These are phyloP conservation scores for Solanum infundibuliforme DNA, from an alignment of 257 asterid genomes.

Conservation along the genomic window DNA sequence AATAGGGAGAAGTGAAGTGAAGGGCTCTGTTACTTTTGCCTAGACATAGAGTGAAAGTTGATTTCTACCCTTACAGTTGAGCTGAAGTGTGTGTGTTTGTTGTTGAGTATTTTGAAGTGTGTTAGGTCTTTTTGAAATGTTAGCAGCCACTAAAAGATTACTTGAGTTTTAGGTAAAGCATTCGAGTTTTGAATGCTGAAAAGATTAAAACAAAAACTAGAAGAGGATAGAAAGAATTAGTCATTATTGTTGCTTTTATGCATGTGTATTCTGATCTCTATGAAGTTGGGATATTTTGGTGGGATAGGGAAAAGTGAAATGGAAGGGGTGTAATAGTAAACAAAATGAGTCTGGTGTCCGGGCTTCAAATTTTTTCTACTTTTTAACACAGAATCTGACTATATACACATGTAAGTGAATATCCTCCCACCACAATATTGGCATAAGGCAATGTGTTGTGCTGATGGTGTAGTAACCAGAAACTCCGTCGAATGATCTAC, in stretches of 20 bases:
- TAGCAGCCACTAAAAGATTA: neutral
- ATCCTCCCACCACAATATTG: neutral
- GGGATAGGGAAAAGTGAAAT: neutral
- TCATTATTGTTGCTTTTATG: neutral
- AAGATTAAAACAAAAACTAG: neutral
- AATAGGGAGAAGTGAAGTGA: neutral
- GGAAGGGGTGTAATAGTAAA: neutral
- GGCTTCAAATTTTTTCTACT: neutral
- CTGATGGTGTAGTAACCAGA: neutral
- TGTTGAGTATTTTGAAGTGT: neutral
- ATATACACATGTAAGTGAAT: neutral
- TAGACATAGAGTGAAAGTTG: neutral
- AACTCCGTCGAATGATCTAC: neutral
- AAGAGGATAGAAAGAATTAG: neutral
- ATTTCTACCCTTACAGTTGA: neutral
- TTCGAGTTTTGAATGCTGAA: neutral
- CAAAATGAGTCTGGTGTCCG: neutral
- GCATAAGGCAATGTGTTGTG: neutral
- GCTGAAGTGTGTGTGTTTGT: neutral
- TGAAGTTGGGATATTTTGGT: neutral
- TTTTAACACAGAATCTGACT: neutral
- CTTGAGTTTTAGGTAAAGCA: neutral
- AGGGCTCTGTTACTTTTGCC: neutral
- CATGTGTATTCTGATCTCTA: neutral
- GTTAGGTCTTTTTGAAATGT: neutral